These are phyloP conservation scores for Cinnamomum chago DNA, from an alignment of 164 flowering plant genomes.

Conservation along the genomic window DNA sequence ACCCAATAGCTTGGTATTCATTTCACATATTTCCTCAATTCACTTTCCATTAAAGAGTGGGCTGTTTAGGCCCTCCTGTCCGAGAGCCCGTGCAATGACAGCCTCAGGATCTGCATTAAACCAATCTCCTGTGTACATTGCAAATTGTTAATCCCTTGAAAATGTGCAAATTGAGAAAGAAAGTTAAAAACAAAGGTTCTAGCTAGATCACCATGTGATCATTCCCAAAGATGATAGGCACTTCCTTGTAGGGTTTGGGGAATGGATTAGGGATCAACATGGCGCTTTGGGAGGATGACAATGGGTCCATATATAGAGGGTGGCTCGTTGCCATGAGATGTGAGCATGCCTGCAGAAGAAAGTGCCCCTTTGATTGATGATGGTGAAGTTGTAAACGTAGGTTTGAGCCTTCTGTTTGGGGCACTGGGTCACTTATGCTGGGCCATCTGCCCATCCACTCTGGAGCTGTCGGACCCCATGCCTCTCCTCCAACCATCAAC, in stretches of 20 bases:
- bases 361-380: conserved; percentile 57
- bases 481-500: conserved; percentile 23
- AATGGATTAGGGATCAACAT: conserved; percentile 36
- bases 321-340: conserved; percentile 54
- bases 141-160: too few species aligned
- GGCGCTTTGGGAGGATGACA: conserved; percentile 48
- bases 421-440: conserved; percentile 58
- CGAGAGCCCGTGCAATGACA: conserved; percentile 43
- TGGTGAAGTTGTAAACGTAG: conserved; percentile 56
- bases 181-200: background rate
- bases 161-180: too few species aligned
- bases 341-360: conserved; percentile 50
- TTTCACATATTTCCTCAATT: too few species aligned
- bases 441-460: conserved; percentile 66
- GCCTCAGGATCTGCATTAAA: conserved; percentile 56
- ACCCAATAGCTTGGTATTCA: too few species aligned
- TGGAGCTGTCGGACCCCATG: conserved; percentile 56
- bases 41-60: too few species aligned
- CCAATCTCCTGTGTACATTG: conserved; percentile 46
- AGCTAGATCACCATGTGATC: background rate
- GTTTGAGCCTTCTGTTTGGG: conserved; percentile 55
- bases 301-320: conserved; percentile 48
- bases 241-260: conserved; percentile 43
- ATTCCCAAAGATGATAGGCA: conserved; percentile 55
- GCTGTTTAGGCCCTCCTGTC: conserved; percentile 36